phyloP scores from a whole-genome alignment of 371 early-diverging fungal genomes.

The Fennellomyces sp. region DNA sequence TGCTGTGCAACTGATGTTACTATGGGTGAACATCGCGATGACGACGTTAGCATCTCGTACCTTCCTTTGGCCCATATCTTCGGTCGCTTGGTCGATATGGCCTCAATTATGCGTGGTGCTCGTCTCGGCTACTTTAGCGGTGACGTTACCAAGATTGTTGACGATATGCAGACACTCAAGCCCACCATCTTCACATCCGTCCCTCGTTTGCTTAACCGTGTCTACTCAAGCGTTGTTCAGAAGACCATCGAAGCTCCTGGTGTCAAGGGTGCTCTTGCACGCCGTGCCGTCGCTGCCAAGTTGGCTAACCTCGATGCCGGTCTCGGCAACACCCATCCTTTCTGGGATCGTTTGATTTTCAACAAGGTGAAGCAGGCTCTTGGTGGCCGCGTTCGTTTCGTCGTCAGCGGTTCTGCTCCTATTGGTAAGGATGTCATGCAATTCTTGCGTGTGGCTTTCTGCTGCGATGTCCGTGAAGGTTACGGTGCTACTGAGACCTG shows the following conservation, averaged over 20 bases:
- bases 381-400: slow-evolving; percentile 87
- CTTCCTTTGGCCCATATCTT: slow-evolving; percentile 93
- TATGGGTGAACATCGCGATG: slow-evolving; percentile 3
- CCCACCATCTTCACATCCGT: slow-evolving; percentile 91
- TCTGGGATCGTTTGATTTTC: slow-evolving; percentile 96
- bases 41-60: slow-evolving; percentile 61
- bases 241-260: slow-evolving; percentile 74
- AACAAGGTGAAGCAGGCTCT: slow-evolving; percentile 81
- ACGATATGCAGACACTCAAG: slow-evolving; percentile 79
- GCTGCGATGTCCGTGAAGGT: slow-evolving; percentile 69
- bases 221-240: slow-evolving; percentile 81
- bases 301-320: slow-evolving; percentile 55
- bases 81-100: slow-evolving; percentile 66
- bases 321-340: slow-evolving; percentile 65
- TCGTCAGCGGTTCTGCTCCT: slow-evolving; percentile 93
- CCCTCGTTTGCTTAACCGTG: slow-evolving; percentile 91
- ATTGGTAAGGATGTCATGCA: slow-evolving; percentile 81
- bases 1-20: slow-evolving; percentile 27
- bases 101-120: slow-evolving; percentile 42
- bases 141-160: slow-evolving; percentile 73
- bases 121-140: slow-evolving; percentile 88
- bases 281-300: slow-evolving; percentile 53
- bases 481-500: slow-evolving; percentile 93
- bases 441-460: slow-evolving; percentile 88
- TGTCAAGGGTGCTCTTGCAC: slow-evolving; percentile 66